A percentile compares a stretch with the other conserved stretches of the same genome.
Evolutionary conservation across 2,329 filamentous ascomycete genomes (phyloP).

Genomic region (Ascochyta lentis): DNA sequence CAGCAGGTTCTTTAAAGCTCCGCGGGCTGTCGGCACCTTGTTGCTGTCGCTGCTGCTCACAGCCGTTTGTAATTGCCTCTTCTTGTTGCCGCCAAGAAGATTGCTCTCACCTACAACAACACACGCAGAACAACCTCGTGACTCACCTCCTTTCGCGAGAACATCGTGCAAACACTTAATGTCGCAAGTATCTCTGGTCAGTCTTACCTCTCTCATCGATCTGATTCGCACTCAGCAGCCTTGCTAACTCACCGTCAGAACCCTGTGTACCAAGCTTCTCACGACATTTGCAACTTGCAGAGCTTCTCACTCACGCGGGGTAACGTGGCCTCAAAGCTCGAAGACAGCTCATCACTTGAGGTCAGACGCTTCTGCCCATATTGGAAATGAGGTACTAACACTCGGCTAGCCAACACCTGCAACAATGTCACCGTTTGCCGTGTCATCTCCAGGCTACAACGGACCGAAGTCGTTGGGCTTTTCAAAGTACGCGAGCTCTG

Average conservation of each 20-base stretch:
- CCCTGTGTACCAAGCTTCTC: not conserved
- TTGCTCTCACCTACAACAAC: conserved; percentile 3
- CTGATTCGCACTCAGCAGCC: not conserved
- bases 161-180: not conserved
- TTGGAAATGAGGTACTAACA: not conserved
- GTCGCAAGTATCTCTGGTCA: not conserved
- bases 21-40: not conserved
- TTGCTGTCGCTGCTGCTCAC: not conserved
- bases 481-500: conserved; percentile 30
- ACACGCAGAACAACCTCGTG: not conserved
- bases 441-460: conserved; percentile 1
- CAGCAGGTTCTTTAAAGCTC: not conserved
- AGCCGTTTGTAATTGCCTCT: not conserved
- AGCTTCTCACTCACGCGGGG: not conserved
- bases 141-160: not conserved
- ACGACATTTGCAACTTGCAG: not conserved
- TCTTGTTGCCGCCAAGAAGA: conserved; percentile 1
- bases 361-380: not conserved
- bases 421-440: not conserved
- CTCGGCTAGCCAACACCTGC: not conserved
- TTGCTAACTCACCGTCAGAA: not conserved
- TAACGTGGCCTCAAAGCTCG: not conserved
- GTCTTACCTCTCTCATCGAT: not conserved
- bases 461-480: conserved; percentile 22
- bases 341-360: not conserved